These are phyloP conservation scores for Spatholobus suberectus DNA, from an alignment of 306 rosid genomes.

Conservation along the genomic window DNA sequence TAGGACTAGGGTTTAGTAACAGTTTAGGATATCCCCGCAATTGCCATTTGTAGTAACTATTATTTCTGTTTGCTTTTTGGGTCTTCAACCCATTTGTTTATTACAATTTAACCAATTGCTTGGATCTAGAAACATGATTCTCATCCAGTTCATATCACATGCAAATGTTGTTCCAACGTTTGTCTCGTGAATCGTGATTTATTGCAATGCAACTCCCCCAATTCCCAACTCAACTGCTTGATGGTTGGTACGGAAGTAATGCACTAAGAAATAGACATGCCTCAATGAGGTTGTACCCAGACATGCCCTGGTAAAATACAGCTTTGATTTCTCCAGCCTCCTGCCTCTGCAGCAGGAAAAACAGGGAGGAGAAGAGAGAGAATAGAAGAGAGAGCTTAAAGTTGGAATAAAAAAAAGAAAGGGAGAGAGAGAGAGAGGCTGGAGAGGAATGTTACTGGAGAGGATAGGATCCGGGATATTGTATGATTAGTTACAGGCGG, in stretches of 20 bases:
- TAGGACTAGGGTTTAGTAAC: slow-evolving; percentile 71
- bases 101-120: slow-evolving; percentile 78
- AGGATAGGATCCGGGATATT: too few relatives aligned
- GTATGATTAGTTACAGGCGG: background rate
- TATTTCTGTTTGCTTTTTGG: slow-evolving; percentile 66
- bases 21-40: slow-evolving; percentile 73
- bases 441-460: too few relatives aligned
- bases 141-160: slow-evolving; percentile 42
- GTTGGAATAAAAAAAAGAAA: too few relatives aligned
- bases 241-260: background rate
- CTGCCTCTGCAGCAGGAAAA: too few relatives aligned
- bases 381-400: too few relatives aligned
- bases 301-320: background rate
- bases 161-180: slow-evolving; percentile 46
- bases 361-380: too few relatives aligned
- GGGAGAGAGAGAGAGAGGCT: too few relatives aligned
- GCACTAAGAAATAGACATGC: background rate
- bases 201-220: background rate
- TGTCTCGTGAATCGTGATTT: slow-evolving; percentile 28
- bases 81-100: slow-evolving; percentile 65
- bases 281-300: background rate
- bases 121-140: slow-evolving; percentile 58
- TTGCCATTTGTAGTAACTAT: slow-evolving; percentile 67
- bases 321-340: too few relatives aligned
- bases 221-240: background rate